Evolutionary conservation across 306 rosid species (phyloP), one percentile per base, ranked within the genome.

Genomic region (Phaseolus lunatus): DNA sequence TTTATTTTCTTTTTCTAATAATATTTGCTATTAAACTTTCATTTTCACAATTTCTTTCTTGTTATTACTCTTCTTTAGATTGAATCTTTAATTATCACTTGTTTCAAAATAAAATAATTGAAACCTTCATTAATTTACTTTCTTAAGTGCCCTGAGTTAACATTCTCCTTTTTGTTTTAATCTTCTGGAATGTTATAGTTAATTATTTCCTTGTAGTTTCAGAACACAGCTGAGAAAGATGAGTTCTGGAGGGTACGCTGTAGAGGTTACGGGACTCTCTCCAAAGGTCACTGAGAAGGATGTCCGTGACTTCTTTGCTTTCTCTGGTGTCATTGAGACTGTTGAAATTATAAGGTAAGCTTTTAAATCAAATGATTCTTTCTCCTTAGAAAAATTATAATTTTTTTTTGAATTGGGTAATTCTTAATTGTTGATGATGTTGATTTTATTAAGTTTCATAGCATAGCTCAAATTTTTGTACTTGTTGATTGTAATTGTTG

Each of bases 201-300:
- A 27, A 18, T 52, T 12, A 39, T 67, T 68, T 68, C 5, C 14
- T 26, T 13, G 24, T 7, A 48, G 9, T 23, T 61, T 49, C 75
- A 61, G 73, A 33, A 14, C 14, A 33, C 63, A 19, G 33, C 14
- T 22, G 61, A 61, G 76, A 71, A 54, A 12, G 47, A 93, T 91
- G 94, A 80, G 10, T 86, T 65, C 81, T 4, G 86, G 82, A 75
- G 97, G 93, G 20, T 91, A 81, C 65, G 24, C 93, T 14, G 90
- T 94, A 1, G 94, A 94, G 83, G 96, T 94, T 56, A 82, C 91
- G 1, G 93, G 97, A n/a, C 76, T 91, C 48, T 94, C 98, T n/a
- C 89, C 97, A 0, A 76, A 81, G 41, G 94, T 89, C 33, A 85
- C 91, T 0, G 98, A 94, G 80, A 86, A 87, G 43, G 96, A 94